Evolutionary conservation across 805 yeast genomes (phyloP), one percentile per base, ranked within the genome.

Genomic region (Metschnikowia kofuensis): DNA sequence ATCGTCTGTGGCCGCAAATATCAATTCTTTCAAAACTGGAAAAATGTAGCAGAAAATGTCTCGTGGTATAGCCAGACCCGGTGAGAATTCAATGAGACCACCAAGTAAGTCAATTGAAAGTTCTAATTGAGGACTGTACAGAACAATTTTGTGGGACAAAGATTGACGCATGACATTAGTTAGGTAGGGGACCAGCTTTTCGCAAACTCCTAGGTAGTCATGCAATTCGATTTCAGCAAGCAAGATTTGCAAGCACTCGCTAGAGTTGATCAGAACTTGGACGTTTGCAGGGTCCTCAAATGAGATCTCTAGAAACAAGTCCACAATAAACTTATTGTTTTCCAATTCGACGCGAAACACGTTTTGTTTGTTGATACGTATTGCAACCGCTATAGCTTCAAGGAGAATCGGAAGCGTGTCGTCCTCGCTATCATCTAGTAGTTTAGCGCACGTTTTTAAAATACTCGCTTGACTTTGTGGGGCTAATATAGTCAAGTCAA

Each of bases 321-420:
- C 75, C 6, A 87, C 69, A 8, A 85, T 67, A n/a, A 57, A 72
- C 5, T 57, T 49, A 1, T 53, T 55, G 6, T 48, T 48, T 4
- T 44, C 56, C n/a, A 60, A 38, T 7, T 44, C 31, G 1, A 52
- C 50, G 7, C 50, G 56, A 6, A 67, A 55, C 9, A 31, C 28
- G 27, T 7, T 40, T 10, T 11, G n/a, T 10, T 62, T 63, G 48
- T 66, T 64, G 15, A 71, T 59, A 42, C 74, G 72, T 36, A 87
- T 77, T 1, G 83, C 78, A 2, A 77, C 73, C 1, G 83, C 74
- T n/a, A 87, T 65, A 0, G 86, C 78, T 61, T 90, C 96, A 11
- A 87, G 75, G 38, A 91, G 65, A 41, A 86, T 74, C 1, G 90
- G 79, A 34, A 87, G 82, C 0, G 96, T 79, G 58, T 91, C 98